Evolutionary conservation across 495 filamentous ascomycete genomes (phyloP), one percentile per base, ranked within the genome.

Genomic region (Hyaloscypha variabilis): DNA sequence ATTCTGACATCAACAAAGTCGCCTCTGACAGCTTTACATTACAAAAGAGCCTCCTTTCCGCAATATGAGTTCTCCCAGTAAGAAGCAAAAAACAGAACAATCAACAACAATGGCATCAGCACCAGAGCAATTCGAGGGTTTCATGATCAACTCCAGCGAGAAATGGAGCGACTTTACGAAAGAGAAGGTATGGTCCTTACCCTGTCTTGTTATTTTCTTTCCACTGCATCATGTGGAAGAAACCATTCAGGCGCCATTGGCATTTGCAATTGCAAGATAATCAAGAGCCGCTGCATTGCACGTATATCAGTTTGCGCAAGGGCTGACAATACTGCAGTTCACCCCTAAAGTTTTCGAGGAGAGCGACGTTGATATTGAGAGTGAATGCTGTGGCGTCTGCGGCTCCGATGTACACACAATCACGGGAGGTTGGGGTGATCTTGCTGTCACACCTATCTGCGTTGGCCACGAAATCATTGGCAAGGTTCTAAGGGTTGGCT

Each of bases 381-480:
- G 90, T 63, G 86, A 89, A 63, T 84, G 83, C 61, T 95, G 91
- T 74, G 91, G 91, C 70, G 88, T 94, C 13, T 70, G 68, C 49
- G 90, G 88, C 11, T 89, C 85, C 26, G 91, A 94, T 70, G 86
- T 92, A 19, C 91, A 94, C 79, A 91, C 87, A 51, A 87, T 90
- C 60, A 91, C 83, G 57, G 87, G 90, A 61, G 90, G 90, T 42
- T 94, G 90, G 91, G 90, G 91, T 28, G 82, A 86, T 0, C 83
- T 79, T 5, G 72, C 84, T 62, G 85, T 83, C 26, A 84, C 90
- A 53, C 88, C 91, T 34, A 78, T 90, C 53, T 91, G 87, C 67
- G 88, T 91, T 23, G 90, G 91, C 65, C 90, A 93, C 69, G 91
- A 93, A 71, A 80, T 93, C 66, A 79, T 94, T 64, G 90, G 91